Evolutionary conservation across 495 filamentous ascomycete species (phyloP).

Genomic region (Penicillium bovifimosum): DNA sequence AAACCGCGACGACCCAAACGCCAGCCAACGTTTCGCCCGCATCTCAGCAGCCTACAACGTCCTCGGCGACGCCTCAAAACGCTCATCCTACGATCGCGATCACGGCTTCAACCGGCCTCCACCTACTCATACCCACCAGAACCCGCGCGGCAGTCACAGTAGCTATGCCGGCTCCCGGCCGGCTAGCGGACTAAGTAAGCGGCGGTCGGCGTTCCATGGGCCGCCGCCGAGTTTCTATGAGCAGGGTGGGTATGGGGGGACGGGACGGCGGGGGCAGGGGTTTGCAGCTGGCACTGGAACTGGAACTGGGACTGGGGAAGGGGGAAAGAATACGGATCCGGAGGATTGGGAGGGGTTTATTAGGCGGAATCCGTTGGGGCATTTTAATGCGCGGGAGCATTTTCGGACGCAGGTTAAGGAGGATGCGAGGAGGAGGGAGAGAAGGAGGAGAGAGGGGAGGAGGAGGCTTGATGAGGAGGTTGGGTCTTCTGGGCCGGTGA

Average conservation of each 20-base stretch:
- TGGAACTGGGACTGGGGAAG: conserved; percentile 32
- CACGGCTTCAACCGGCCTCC: conserved; percentile 33
- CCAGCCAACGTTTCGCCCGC: conserved; percentile 71
- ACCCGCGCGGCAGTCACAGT: conserved; percentile 38
- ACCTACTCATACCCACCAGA: conserved; percentile 38
- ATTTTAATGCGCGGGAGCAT: conserved; percentile 65
- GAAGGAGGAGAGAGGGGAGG: conserved; percentile 23
- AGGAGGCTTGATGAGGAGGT: background rate
- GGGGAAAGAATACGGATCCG: conserved; percentile 8
- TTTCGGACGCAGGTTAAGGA: conserved; percentile 61
- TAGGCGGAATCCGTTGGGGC: conserved; percentile 48
- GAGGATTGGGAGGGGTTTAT: conserved; percentile 44
- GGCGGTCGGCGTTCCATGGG: conserved; percentile 68
- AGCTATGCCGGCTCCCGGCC: conserved; percentile 61
- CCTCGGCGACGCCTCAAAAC: conserved; percentile 65
- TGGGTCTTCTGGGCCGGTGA: conserved; percentile 14
- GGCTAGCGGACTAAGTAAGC: conserved; percentile 70
- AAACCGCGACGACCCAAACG: conserved; percentile 69
- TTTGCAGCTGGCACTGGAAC: conserved; percentile 1
- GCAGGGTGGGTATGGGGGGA: conserved; percentile 55
- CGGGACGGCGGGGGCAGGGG: conserved; percentile 15
- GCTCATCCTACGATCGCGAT: conserved; percentile 73
- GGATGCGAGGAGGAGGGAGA: conserved; percentile 45
- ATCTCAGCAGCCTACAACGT: conserved; percentile 83
- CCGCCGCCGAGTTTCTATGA: conserved; percentile 87